phyloP scores from a whole-genome alignment of 495 filamentous ascomycete genomes.

The Amphirosellinia nigrospora region DNA sequence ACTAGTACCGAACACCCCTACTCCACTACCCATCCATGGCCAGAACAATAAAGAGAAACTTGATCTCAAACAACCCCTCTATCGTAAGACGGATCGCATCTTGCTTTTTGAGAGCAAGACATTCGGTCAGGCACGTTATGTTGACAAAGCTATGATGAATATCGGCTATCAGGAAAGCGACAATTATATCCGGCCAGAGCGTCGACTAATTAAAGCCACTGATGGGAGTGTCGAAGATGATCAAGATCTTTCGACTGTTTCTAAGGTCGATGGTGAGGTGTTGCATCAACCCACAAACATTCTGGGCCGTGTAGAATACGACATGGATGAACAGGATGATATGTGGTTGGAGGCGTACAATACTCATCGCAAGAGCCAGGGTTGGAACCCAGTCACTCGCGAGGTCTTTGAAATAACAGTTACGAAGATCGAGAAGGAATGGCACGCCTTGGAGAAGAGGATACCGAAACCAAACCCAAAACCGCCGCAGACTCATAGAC shows the following conservation, averaged over 20 bases:
- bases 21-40: conserved; percentile 58
- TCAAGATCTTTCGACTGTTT: conserved; percentile 65
- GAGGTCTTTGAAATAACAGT: conserved; percentile 97
- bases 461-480: conserved; percentile 97
- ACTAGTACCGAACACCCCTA: conserved; percentile 50
- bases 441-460: conserved; percentile 92
- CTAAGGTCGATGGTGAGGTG: conserved; percentile 66
- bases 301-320: conserved; percentile 90
- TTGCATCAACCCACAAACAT: conserved; percentile 42
- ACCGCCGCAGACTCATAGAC: conserved; percentile 88
- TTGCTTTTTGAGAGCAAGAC: conserved; percentile 61
- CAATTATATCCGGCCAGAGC: conserved; percentile 77
- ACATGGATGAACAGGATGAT: conserved; percentile 99
- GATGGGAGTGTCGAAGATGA: conserved; percentile 86
- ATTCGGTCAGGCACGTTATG: conserved; percentile 62
- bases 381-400: conserved; percentile 81
- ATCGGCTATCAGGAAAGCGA: conserved; percentile 96
- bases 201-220: conserved; percentile 74
- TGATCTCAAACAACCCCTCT: conserved; percentile 64
- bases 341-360: conserved; percentile 93
- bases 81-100: conserved; percentile 61
- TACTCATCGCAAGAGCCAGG: conserved; percentile 68
- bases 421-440: conserved; percentile 98
- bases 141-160: conserved; percentile 91
- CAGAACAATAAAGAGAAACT: conserved; percentile 63